These are phyloP conservation scores for Blumeria graminis DNA, from an alignment of 2,329 filamentous ascomycete species.

Conservation along the genomic window DNA sequence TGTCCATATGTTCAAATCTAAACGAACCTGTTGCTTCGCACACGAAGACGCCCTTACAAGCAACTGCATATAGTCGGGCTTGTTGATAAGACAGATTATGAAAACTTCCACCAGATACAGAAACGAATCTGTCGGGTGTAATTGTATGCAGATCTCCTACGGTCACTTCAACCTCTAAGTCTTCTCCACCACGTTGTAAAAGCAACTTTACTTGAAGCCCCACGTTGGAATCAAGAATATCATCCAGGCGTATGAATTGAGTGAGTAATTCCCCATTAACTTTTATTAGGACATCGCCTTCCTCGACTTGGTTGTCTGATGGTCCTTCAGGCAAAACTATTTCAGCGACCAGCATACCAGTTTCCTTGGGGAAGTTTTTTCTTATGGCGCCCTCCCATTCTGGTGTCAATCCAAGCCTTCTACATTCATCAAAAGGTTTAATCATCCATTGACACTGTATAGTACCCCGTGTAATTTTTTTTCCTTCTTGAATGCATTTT, in stretches of 20 bases:
- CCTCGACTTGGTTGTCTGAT: conserved; percentile 64
- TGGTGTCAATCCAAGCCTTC: conserved; percentile 60
- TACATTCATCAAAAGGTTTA: conserved; percentile 93
- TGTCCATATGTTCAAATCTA: conserved; percentile 72
- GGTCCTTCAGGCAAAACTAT: conserved; percentile 83
- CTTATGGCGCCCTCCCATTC: conserved; percentile 73
- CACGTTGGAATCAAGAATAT: conserved; percentile 74
- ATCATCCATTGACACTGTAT: conserved; percentile 95
- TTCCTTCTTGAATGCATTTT: conserved; percentile 55
- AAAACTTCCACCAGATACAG: conserved; percentile 82
- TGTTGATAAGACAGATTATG: conserved; percentile 95
- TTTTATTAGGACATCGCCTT: conserved; percentile 81
- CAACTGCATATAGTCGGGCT: conserved; percentile 81
- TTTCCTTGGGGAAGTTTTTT: conserved; percentile 69
- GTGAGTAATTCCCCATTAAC: conserved; percentile 85
- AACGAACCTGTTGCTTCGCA: conserved; percentile 91
- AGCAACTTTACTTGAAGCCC: conserved; percentile 54
- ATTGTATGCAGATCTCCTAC: conserved; percentile 85
- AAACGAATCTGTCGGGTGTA: conserved; percentile 86
- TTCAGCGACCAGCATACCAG: conserved; percentile 90
- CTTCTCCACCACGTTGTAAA: conserved; percentile 70
- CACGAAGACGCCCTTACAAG: conserved; percentile 77
- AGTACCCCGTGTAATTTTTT: conserved; percentile 67
- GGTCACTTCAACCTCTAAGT: conserved; percentile 60
- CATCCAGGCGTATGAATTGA: conserved; percentile 77